Conservation (phyloP, 2,329 filamentous ascomycete genomes). For the Aureobasidium melanogenum region DNA sequence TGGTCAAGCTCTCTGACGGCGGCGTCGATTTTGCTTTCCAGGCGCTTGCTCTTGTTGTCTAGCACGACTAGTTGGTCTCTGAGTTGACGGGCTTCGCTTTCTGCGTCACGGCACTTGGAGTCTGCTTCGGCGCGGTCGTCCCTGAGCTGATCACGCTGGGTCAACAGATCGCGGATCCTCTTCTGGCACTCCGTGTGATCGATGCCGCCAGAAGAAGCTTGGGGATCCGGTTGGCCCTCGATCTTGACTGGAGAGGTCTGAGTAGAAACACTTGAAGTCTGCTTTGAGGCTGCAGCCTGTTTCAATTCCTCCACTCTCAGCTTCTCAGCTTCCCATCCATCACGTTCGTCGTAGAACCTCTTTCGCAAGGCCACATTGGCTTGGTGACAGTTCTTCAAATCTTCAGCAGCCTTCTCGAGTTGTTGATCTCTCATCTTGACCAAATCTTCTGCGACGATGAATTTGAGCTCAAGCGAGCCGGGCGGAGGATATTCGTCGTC, state of each 20-base stretch:
- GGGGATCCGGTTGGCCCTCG: not conserved
- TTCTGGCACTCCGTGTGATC: not conserved
- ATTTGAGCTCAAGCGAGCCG: not conserved
- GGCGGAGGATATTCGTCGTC: not conserved
- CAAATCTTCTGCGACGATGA: not conserved
- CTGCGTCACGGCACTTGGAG: not conserved
- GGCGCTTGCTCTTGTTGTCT: not conserved
- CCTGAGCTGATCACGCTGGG: not conserved
- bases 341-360: not conserved
- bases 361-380: not conserved
- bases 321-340: not conserved
- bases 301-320: not conserved
- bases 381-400: not conserved
- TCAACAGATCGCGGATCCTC: not conserved
- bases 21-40: not conserved
- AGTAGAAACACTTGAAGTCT: not conserved
- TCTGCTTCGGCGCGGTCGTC: not conserved
- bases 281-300: not conserved
- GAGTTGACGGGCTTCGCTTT: not conserved
- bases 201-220: not conserved
- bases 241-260: not conserved
- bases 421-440: not conserved
- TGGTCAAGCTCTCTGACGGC: not conserved
- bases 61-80: not conserved
- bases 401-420: not conserved